Conservation (phyloP, 1,284 basidiomycete species). For the Austroboletus olivaceoglutinosus region DNA sequence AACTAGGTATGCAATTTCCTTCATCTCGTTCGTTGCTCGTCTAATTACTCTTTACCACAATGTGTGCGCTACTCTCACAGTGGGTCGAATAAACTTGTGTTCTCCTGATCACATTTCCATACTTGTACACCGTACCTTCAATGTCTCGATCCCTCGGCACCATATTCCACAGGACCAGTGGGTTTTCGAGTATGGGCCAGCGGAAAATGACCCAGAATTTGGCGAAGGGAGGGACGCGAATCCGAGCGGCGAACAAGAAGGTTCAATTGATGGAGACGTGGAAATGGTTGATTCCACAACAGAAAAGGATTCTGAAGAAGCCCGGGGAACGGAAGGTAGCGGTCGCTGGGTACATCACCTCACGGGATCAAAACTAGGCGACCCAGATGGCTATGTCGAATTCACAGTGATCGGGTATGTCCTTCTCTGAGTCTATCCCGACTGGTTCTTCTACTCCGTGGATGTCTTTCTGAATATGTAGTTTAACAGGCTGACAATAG, state of each 20-base stretch:
- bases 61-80: conserved; percentile 40
- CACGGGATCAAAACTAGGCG: conserved; percentile 74
- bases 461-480: conserved; percentile 1
- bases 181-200: conserved; percentile 83
- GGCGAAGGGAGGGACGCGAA: conserved; percentile 38
- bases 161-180: conserved; percentile 84
- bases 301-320: conserved; percentile 25
- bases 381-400: conserved; percentile 63
- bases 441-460: background rate
- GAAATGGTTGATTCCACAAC: conserved; percentile 28
- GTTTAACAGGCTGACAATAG: conserved; percentile 73
- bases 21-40: background rate
- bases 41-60: background rate
- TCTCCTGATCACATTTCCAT: conserved; percentile 95
- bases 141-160: conserved; percentile 91
- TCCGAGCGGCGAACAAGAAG: conserved; percentile 22
- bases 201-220: conserved; percentile 74
- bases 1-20: conserved; percentile 59
- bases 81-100: conserved; percentile 83
- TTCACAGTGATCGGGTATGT: conserved; percentile 90
- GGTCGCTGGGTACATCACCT: conserved; percentile 83
- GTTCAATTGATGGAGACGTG: conserved; percentile 16
- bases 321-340: conserved; percentile 40
- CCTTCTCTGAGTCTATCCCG: background rate
- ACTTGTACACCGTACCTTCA: conserved; percentile 93